These are phyloP conservation scores for Exophiala sideris DNA, from an alignment of 2,329 filamentous ascomycete species.

Conservation along the genomic window DNA sequence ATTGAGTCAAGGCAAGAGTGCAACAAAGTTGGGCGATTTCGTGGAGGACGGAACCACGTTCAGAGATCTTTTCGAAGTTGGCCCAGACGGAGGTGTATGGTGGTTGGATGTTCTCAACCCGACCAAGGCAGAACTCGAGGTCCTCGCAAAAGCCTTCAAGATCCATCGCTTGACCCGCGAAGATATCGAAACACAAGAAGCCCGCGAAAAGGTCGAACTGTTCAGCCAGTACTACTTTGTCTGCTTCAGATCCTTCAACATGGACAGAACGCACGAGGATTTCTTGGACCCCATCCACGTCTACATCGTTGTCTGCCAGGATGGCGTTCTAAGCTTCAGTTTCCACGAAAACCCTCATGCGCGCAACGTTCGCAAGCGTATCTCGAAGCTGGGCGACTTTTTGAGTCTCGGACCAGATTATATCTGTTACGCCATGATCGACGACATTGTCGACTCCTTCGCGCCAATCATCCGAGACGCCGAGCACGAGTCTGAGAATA, in stretches of 20 bases:
- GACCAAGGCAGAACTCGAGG: conserved; percentile 80
- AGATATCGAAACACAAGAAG: conserved; percentile 92
- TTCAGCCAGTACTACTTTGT: conserved; percentile 98
- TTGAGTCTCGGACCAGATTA: conserved; percentile 93
- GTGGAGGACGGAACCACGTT: conserved; percentile 87
- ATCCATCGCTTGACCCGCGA: conserved; percentile 94
- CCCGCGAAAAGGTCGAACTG: conserved; percentile 95
- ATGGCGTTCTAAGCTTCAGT: conserved; percentile 92
- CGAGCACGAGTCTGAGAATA: conserved; percentile 82
- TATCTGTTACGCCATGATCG: conserved; percentile 98
- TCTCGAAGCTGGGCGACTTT: conserved; percentile 89
- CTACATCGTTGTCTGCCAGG: conserved; percentile 93
- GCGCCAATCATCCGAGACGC: conserved; percentile 83
- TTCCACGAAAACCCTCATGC: conserved; percentile 86
- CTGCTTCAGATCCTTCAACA: conserved; percentile 90
- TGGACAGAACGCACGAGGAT: conserved; percentile 72
- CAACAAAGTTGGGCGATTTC: conserved; percentile 80
- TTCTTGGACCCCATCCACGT: conserved; percentile 95
- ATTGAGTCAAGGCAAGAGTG: conserved; percentile 88
- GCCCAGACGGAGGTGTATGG: conserved; percentile 80
- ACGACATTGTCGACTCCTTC: conserved; percentile 96
- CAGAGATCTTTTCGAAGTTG: conserved; percentile 76
- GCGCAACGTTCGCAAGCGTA: conserved; percentile 83
- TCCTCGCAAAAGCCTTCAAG: conserved; percentile 89
- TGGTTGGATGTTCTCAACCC: conserved; percentile 95